Evolutionary conservation across 2,329 filamentous ascomycete genomes (phyloP), one percentile per base, ranked within the genome.

Genomic region (Chalara sp.): DNA sequence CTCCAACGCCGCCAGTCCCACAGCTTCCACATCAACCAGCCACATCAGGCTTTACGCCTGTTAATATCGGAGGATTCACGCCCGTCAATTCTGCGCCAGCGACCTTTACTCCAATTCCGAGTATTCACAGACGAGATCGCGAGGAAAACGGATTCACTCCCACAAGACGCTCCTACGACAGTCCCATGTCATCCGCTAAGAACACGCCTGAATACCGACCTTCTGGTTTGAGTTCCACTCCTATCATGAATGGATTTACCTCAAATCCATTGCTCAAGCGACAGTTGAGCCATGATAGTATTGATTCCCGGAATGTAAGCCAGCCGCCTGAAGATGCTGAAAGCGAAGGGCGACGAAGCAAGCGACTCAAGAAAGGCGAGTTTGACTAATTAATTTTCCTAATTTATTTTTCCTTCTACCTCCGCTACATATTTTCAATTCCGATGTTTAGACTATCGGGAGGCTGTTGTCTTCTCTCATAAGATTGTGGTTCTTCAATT

Each of bases 341-440:
- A 46, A 74, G 73, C 58, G 80, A 80, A 55, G 89, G 86, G 57
- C 81, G 93, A 55, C 84, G 92, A 52, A 96, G 91, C 69, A 99
- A 99, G 72, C 83, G 93, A 42, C 76, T 96, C 10, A 95, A 93
- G 69, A 96, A 95, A 76, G 84, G 84, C 86, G 75, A 63, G 78
- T 59, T 31, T 21, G 21, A 21, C 21, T 21, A 21, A 21, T 21
- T 21, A 21, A 21, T 2, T 3, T 21, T 21, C 21, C 21, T 21
- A 21, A 21, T 21, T 21, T 21, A 21, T 21, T 21, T 21, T 21
- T 3, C 21, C 21, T 21, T 21, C 21, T 3, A 21, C 21, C 21
- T 21, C 21, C 21, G 21, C 21, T 21, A 21, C 21, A 21, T 3
- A 21, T 21, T 21, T 21, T 21, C 21, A 21, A 21, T 3, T 21